phyloP scores from a whole-genome alignment of 2,329 filamentous ascomycete genomes.

The Sporothrix protearum region DNA sequence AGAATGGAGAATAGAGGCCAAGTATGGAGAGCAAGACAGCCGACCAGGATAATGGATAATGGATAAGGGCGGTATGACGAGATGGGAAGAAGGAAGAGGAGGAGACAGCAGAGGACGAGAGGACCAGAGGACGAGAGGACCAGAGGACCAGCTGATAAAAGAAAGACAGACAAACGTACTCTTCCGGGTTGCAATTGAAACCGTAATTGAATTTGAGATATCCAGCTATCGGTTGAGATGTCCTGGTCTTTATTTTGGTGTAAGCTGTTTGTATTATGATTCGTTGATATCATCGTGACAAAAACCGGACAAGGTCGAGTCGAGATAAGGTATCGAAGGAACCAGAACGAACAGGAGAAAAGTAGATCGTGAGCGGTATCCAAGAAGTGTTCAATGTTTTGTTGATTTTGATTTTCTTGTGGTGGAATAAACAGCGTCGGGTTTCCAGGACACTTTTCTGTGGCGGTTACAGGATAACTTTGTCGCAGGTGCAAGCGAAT shows the following conservation, averaged over 20 bases:
- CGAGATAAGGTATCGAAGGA: not conserved
- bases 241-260: not conserved
- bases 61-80: slow-evolving; percentile 2
- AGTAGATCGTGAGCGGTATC: not conserved
- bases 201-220: not conserved
- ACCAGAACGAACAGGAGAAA: not conserved
- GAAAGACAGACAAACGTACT: slow-evolving; percentile 7
- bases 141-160: not conserved
- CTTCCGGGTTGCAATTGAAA: not conserved
- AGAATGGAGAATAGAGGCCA: not conserved
- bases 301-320: not conserved
- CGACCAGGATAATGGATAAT: too few species aligned
- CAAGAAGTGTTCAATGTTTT: not conserved
- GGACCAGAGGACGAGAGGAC: too few species aligned
- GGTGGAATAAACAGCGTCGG: not conserved
- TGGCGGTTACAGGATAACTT: slow-evolving; percentile 26
- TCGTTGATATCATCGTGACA: not conserved
- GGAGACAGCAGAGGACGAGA: not conserved
- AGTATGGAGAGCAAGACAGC: slow-evolving; percentile 8
- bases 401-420: slow-evolving; percentile 1
- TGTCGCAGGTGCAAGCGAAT: slow-evolving; percentile 40
- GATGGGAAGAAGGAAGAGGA: not conserved
- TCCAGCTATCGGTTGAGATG: not conserved
- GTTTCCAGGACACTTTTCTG: not conserved
- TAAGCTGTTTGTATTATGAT: not conserved